A percentile compares a stretch with the other conserved stretches of the same genome.
Evolutionary conservation across 805 yeast genomes (phyloP).

Genomic region (Hyphopichia homilentoma): DNA sequence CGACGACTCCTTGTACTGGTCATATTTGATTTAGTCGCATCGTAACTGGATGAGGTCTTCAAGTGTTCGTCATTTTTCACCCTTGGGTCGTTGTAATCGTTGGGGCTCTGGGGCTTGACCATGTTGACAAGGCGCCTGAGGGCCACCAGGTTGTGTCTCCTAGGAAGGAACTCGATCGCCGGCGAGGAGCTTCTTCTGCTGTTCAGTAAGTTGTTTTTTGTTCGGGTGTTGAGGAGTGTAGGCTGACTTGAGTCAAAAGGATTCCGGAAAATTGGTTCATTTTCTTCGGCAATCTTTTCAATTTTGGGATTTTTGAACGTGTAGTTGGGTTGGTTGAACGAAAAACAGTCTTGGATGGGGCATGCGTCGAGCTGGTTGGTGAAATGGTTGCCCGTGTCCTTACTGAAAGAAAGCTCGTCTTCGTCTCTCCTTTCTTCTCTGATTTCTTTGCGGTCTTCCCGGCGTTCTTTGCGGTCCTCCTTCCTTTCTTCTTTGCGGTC

Average conservation of each 20-base stretch:
- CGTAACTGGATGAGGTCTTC: constrained; percentile 23
- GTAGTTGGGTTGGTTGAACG: no score
- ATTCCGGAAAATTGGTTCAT: no score
- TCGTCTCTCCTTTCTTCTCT: not conserved
- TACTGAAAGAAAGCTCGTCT: not conserved
- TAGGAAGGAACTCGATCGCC: no score
- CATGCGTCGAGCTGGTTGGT: no score
- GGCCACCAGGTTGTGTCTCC: constrained; percentile 15
- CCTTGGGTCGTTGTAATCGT: not conserved
- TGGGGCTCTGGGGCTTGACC: constrained; percentile 7
- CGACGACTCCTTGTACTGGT: constrained; percentile 25
- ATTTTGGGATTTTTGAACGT: no score
- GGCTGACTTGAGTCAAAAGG: constrained; percentile 14
- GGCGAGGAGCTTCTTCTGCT: no score
- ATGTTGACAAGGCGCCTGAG: constrained; percentile 16
- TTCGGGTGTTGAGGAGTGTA: constrained; percentile 6
- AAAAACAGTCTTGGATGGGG: no score
- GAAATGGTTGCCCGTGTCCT: no score
- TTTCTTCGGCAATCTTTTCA: no score
- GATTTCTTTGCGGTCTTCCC: constrained; percentile 3
- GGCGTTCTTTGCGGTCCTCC: constrained; percentile 5
- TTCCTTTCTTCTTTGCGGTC: constrained; percentile 4
- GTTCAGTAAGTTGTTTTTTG: no score
- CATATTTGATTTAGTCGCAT: constrained; percentile 35
- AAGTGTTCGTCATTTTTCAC: constrained; percentile 12